phyloP scores from a whole-genome alignment of 208 protist species.

The Entamoeba invadens region DNA sequence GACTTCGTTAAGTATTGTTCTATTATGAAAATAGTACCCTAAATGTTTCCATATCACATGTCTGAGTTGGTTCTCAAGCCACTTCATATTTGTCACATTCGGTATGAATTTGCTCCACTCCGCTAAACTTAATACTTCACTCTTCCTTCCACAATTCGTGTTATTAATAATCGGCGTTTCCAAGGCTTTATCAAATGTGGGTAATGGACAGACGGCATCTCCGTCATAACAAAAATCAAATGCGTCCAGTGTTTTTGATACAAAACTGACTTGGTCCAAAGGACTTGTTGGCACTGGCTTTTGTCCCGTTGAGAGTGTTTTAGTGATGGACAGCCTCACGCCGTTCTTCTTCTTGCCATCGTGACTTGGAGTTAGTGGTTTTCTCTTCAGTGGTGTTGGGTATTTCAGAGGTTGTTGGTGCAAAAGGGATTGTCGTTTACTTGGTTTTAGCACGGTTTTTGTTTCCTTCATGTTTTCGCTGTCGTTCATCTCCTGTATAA shows the following conservation, averaged over 20 bases:
- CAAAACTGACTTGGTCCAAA: not conserved
- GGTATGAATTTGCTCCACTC: not conserved
- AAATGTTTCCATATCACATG: not conserved
- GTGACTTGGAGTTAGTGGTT: not conserved
- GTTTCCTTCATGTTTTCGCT: not conserved
- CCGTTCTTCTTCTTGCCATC: not conserved
- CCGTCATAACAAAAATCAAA: not conserved
- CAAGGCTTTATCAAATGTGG: not conserved
- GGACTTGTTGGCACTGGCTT: not conserved
- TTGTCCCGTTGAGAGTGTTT: not conserved
- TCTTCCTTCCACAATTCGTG: not conserved
- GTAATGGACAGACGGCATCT: not conserved
- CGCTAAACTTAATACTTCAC: not conserved
- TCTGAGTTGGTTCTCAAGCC: not conserved
- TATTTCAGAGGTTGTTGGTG: not conserved
- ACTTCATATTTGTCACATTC: not conserved
- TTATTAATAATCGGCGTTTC: not conserved
- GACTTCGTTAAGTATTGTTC: not conserved
- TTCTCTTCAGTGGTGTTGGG: not conserved
- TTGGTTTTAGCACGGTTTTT: not conserved
- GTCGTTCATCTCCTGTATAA: not conserved
- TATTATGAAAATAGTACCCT: not conserved
- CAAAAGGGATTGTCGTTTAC: not conserved
- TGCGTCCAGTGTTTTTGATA: not conserved
- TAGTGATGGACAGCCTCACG: not conserved